These are phyloP conservation scores for Aspergillus coremiiformis DNA, from an alignment of 495 filamentous ascomycete genomes.

Conservation along the genomic window DNA sequence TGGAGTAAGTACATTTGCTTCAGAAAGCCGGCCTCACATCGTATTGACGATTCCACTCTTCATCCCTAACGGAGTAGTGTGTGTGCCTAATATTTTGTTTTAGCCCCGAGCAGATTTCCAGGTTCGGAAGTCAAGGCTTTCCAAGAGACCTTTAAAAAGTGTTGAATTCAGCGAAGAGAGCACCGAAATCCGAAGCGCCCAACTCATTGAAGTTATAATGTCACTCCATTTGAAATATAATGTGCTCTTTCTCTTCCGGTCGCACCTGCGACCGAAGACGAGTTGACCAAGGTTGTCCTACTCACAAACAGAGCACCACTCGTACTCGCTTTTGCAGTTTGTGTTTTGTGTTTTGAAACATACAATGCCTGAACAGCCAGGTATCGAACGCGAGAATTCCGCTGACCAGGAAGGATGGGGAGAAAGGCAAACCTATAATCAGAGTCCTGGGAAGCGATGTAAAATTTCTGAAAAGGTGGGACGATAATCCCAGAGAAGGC, in stretches of 20 bases:
- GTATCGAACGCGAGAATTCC: conserved; percentile 56
- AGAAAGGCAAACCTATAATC: conserved; percentile 62
- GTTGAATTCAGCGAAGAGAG: conserved; percentile 51
- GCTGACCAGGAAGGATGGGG: conserved; percentile 69
- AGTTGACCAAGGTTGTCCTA: conserved; percentile 49
- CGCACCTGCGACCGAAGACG: conserved; percentile 45
- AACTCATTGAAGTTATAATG: conserved; percentile 8
- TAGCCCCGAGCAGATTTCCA: conserved; percentile 57
- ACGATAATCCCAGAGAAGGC: conserved; percentile 58
- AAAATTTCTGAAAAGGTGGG: conserved; percentile 65
- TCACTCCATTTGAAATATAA: conserved; percentile 58
- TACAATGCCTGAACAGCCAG: conserved; percentile 79
- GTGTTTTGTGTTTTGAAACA: conserved; percentile 62
- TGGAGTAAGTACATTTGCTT: conserved; percentile 21
- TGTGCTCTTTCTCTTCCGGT: conserved; percentile 56
- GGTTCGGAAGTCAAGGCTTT: conserved; percentile 47
- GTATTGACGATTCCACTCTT: conserved; percentile 32
- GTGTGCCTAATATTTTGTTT: neutral
- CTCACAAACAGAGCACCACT: conserved; percentile 74
- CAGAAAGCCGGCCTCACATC: conserved; percentile 55
- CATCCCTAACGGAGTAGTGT: neutral
- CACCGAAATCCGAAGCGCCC: conserved; percentile 55
- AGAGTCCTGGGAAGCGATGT: conserved; percentile 66
- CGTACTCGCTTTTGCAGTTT: conserved; percentile 71
- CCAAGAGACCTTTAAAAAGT: conserved; percentile 53